Evolutionary conservation across 371 early-diverging fungal genomes (phyloP).

Genomic region (Quaeritorhiza haematococci): DNA sequence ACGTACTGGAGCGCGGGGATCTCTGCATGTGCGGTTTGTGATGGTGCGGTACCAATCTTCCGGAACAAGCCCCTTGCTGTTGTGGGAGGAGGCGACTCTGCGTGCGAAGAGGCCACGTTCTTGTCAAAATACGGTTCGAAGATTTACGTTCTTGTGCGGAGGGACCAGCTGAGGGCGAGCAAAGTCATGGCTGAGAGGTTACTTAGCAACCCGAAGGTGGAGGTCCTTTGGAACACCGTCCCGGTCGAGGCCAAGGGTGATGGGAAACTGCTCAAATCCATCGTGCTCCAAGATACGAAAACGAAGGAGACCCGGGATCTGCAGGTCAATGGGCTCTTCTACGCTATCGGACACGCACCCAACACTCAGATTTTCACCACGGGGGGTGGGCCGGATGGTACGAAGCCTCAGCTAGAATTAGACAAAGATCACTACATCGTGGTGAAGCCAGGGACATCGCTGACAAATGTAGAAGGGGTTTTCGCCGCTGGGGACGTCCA

Average conservation of each 20-base stretch:
- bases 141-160: conserved; percentile 92
- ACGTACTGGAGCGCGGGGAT: conserved; percentile 94
- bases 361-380: conserved; percentile 75
- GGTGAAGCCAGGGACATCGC: conserved; percentile 59
- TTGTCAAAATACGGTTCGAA: conserved; percentile 89
- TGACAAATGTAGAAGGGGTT: conserved; percentile 84
- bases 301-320: conserved; percentile 52
- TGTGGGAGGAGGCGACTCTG: conserved; percentile 97
- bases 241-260: conserved; percentile 85
- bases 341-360: conserved; percentile 98
- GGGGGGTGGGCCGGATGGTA: conserved; percentile 36
- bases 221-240: conserved; percentile 84
- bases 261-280: conserved; percentile 64
- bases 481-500: conserved; percentile 99
- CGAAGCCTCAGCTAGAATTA: too few relatives aligned
- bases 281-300: conserved; percentile 65
- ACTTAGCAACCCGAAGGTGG: conserved; percentile 79
- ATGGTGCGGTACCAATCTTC: conserved; percentile 96
- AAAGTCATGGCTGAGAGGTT: conserved; percentile 93
- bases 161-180: conserved; percentile 93
- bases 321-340: conserved; percentile 90
- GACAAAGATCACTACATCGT: conserved; percentile 89
- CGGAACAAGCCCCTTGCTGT: conserved; percentile 80
- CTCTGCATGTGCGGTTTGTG: conserved; percentile 99
- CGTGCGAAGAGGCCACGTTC: conserved; percentile 97